Conservation (phyloP, 179 eudicot genomes). For the Vitellaria paradoxa region DNA sequence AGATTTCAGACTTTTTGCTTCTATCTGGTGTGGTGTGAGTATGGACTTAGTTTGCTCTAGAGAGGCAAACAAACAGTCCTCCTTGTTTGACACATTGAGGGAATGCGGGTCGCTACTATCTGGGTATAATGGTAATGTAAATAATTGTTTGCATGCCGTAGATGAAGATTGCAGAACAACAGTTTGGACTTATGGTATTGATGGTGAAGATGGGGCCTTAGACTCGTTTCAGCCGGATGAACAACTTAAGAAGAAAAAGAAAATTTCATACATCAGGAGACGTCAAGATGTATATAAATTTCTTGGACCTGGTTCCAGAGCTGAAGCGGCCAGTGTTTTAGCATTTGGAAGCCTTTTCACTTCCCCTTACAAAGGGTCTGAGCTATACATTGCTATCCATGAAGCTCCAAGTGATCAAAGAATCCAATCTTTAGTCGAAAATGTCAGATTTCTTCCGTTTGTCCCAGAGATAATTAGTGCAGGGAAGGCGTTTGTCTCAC, state of each 20-base stretch:
- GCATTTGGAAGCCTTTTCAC: constrained; percentile 90
- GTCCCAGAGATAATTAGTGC: constrained; percentile 53
- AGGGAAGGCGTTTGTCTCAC: constrained; percentile 51
- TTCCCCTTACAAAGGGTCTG: constrained; percentile 74
- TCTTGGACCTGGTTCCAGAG: constrained; percentile 79
- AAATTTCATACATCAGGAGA: constrained; percentile 62
- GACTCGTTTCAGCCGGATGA: constrained; percentile 95
- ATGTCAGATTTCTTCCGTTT: constrained; percentile 67
- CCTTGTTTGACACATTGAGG: constrained; percentile 39
- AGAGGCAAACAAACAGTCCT: constrained; percentile 29
- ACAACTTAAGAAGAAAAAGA: constrained; percentile 72
- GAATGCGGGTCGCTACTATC: constrained; percentile 71
- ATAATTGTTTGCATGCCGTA: constrained; percentile 58
- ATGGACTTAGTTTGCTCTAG: constrained; percentile 44
- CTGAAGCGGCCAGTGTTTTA: constrained; percentile 52
- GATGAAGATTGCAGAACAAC: constrained; percentile 80
- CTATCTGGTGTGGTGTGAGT: constrained; percentile 64
- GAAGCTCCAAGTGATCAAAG: constrained; percentile 53
- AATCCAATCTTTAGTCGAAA: constrained; percentile 55
- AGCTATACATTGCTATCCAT: constrained; percentile 69
- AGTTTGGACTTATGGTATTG: constrained; percentile 72
- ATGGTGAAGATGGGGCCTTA: constrained; percentile 52
- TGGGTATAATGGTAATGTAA: constrained; percentile 47
- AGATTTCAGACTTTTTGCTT: constrained; percentile 66
- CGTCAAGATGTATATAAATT: constrained; percentile 62